Evolutionary conservation across 352 stramenopile genomes (phyloP).

Genomic region (Globisporangium uncinulatum): DNA sequence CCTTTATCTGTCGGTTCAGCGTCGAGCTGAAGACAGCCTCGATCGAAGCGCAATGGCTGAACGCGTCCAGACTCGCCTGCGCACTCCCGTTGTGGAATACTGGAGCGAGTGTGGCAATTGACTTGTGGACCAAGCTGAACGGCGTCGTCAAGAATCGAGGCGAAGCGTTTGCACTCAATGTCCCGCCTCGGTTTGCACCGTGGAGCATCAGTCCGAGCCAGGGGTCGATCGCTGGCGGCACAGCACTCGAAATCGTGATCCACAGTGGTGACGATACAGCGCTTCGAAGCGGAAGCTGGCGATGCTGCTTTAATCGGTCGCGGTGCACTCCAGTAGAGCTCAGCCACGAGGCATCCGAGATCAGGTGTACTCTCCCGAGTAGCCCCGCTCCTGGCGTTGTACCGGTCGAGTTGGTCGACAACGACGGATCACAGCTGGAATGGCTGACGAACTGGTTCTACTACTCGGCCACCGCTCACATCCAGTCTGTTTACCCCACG

Average conservation of each 20-base stretch:
- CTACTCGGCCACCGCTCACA: constrained; percentile 18
- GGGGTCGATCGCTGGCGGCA: constrained; percentile 15
- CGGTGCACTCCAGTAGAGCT: constrained; percentile 14
- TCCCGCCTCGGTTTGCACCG: not conserved
- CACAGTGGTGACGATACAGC: not conserved
- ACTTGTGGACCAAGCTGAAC: constrained; percentile 22
- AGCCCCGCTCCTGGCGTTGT: constrained; percentile 15
- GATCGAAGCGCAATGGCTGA: constrained; percentile 23
- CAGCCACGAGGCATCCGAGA: not conserved
- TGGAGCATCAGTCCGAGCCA: constrained; percentile 24
- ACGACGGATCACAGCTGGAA: not conserved
- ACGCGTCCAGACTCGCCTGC: constrained; percentile 33
- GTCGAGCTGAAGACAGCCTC: constrained; percentile 12
- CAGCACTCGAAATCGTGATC: constrained; percentile 1
- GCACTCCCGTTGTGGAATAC: constrained; percentile 15
- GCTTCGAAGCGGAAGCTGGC: constrained; percentile 14
- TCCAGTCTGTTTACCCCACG: constrained; percentile 19
- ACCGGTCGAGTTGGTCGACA: constrained; percentile 15
- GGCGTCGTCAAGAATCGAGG: constrained; percentile 6
- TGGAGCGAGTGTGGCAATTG: constrained; percentile 15
- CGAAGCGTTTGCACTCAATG: constrained; percentile 2
- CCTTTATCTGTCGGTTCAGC: constrained; percentile 37
- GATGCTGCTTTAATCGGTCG: constrained; percentile 30
- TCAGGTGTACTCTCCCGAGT: constrained; percentile 17
- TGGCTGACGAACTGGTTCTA: constrained; percentile 27